A percentile compares a stretch with the other conserved stretches of the same genome.
Conservation (phyloP, 1,139 yeast genomes). For the Yamadazyma pseudoaaseri region DNA sequence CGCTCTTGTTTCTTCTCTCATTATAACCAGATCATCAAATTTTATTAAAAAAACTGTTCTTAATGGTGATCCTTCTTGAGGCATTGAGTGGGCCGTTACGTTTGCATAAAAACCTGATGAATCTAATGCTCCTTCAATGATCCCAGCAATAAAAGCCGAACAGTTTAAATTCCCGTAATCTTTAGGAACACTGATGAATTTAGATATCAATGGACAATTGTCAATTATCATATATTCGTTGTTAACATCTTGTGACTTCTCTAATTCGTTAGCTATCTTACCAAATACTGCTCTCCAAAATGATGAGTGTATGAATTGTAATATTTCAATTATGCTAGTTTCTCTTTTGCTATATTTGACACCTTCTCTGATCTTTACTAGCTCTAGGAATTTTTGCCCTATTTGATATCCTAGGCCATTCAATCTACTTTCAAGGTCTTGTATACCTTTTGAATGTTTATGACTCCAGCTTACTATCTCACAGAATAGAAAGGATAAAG, state of each 20-base stretch:
- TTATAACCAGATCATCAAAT: slow-evolving; percentile 60
- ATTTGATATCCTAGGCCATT: slow-evolving; percentile 74
- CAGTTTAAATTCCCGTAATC: slow-evolving; percentile 80
- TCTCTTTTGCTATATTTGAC: slow-evolving; percentile 67
- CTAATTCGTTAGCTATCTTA: slow-evolving; percentile 80
- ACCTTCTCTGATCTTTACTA: slow-evolving; percentile 52
- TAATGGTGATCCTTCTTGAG: slow-evolving; percentile 59
- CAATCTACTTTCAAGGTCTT: slow-evolving; percentile 73
- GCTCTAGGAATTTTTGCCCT: slow-evolving; percentile 47
- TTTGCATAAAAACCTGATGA: slow-evolving; percentile 75
- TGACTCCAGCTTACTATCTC: slow-evolving; percentile 72
- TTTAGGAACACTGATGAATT: slow-evolving; percentile 75
- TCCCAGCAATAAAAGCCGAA: slow-evolving; percentile 86
- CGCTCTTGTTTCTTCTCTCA: slow-evolving; percentile 42
- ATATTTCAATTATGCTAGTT: slow-evolving; percentile 66
- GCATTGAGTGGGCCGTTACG: slow-evolving; percentile 87
- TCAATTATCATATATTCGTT: slow-evolving; percentile 89
- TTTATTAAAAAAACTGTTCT: slow-evolving; percentile 84
- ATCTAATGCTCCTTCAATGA: slow-evolving; percentile 86
- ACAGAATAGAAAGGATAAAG: slow-evolving; percentile 69
- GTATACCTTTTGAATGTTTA: slow-evolving; percentile 63
- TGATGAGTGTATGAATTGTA: slow-evolving; percentile 80
- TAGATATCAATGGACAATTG: slow-evolving; percentile 72
- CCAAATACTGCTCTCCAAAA: slow-evolving; percentile 87
- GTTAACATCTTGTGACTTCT: slow-evolving; percentile 76